Base-by-base conservation (phyloP, 2,329 filamentous ascomycete species). In the Pestalotiopsis sp. region DNA sequence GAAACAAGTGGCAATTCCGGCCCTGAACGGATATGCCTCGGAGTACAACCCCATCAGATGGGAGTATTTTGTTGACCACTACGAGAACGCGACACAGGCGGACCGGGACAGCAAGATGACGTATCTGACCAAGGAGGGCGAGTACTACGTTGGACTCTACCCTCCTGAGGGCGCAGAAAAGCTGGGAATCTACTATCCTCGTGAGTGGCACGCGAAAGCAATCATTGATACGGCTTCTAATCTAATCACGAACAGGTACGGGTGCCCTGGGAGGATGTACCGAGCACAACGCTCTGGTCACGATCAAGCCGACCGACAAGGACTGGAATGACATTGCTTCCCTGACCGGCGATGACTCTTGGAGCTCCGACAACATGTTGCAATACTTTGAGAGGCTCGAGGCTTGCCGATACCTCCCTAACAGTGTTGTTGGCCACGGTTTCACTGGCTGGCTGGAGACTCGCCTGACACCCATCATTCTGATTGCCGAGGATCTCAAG, bases 61-160 rank as follows among this genome's bases (percentile, higher is more conserved):
- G 89, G 86, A 90, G 76, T 91, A 87, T 78, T 91, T 86, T 71
- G 87, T 90, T n/a, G 83, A 84, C 60, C 89, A 91, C 76, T 91
- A 90, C 73, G 80, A 82, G 9, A 83, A 90, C 70, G 79, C 87
- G 59, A 76, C 78, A 25, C 82, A 85, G 49, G 86, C 89, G 71
- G 81, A 84, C 25, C 80, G 82, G 65, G 88, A 91, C 75, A 85
- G 80, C 72, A 91, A 91, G 81, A 86, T 87, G 61, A 85, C 85
- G 1, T 91, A 89, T 74, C 75, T 83, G 9, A 86, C 85, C 0
- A 80, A 84, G 0, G 77, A 85, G 60, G 87, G 86, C 20, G 75
- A 79, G 3, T 78, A 83, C 27, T 90, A 90, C 73, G 85, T 83
- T 17, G 88, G 88, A 14, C 77, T 84, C 6, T 79, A 82, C 68